Evolutionary conservation across 768 basidiomycete genomes (phyloP).

Genomic region (Mycena capillaripes): DNA sequence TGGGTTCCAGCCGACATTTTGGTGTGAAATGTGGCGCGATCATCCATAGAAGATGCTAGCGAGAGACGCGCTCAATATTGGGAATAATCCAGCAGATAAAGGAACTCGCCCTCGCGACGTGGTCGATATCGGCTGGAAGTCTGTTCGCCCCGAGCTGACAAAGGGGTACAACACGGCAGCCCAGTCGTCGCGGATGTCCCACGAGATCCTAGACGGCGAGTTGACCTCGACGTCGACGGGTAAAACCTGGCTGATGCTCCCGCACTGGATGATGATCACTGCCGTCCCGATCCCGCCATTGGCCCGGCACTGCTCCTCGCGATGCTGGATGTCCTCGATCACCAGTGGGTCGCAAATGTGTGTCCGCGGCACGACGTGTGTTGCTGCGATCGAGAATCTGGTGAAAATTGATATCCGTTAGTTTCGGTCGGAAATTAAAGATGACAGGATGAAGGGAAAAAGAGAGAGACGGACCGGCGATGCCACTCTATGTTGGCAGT

Average conservation of each 20-base stretch:
- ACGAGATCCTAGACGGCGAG: conserved; percentile 79
- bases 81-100: no score
- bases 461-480: conserved; percentile 66
- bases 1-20: no score
- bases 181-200: conserved; percentile 86
- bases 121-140: conserved; percentile 90
- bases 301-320: conserved; percentile 84
- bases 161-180: conserved; percentile 75
- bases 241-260: conserved; percentile 84
- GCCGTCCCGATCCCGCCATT: conserved; percentile 83
- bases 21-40: no score
- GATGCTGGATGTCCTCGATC: conserved; percentile 80
- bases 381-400: conserved; percentile 78
- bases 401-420: no score
- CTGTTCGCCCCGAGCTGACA: conserved; percentile 78
- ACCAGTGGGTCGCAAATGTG: conserved; percentile 85
- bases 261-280: conserved; percentile 84
- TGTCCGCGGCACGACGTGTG: conserved; percentile 79
- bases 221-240: conserved; percentile 92
- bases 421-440: conserved; percentile 39
- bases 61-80: no score
- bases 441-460: conserved; percentile 32
- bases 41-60: no score
- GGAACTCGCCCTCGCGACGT: conserved; percentile 78
- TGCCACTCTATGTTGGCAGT: conserved; percentile 69